Percentiles rank a stretch among this genome's conserved stretches.
These are phyloP conservation scores for Trametes punicea DNA, from an alignment of 768 basidiomycete genomes.

Conservation along the genomic window DNA sequence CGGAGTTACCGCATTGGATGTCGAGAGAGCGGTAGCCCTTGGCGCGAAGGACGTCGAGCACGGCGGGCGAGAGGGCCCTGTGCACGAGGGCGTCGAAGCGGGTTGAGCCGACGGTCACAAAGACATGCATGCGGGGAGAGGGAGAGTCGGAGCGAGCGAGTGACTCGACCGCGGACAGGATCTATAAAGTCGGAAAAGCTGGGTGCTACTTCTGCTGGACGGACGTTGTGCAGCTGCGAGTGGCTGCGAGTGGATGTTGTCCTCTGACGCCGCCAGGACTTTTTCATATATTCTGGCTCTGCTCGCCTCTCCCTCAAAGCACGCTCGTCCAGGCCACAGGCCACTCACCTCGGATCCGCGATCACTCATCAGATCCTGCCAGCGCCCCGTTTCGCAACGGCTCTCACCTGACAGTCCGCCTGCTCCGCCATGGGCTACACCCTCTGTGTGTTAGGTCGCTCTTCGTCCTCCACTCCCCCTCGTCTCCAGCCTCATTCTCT, in stretches of 20 bases:
- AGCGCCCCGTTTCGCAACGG: background rate
- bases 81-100: slow-evolving; percentile 75
- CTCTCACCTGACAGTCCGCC: slow-evolving; percentile 14
- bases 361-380: background rate
- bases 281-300: background rate
- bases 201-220: background rate
- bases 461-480: slow-evolving; percentile 10
- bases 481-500: slow-evolving; percentile 21
- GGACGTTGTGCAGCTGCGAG: too few relatives aligned
- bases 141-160: background rate
- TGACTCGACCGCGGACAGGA: slow-evolving; percentile 18
- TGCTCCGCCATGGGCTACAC: slow-evolving; percentile 76
- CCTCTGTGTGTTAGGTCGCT: slow-evolving; percentile 76
- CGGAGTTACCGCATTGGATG: slow-evolving; percentile 78
- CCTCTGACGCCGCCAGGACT: too few relatives aligned
- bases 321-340: too few relatives aligned
- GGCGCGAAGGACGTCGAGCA: slow-evolving; percentile 49
- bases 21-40: slow-evolving; percentile 60
- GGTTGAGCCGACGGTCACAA: slow-evolving; percentile 91
- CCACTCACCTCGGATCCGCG: too few relatives aligned
- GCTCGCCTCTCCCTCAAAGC: slow-evolving; percentile 2
- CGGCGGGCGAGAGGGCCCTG: slow-evolving; percentile 50
- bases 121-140: slow-evolving; percentile 33
- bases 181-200: too few relatives aligned
- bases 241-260: too few relatives aligned